Conservation (phyloP, 371 early-diverging fungal species). For the Syncephalis plumigaleata region DNA sequence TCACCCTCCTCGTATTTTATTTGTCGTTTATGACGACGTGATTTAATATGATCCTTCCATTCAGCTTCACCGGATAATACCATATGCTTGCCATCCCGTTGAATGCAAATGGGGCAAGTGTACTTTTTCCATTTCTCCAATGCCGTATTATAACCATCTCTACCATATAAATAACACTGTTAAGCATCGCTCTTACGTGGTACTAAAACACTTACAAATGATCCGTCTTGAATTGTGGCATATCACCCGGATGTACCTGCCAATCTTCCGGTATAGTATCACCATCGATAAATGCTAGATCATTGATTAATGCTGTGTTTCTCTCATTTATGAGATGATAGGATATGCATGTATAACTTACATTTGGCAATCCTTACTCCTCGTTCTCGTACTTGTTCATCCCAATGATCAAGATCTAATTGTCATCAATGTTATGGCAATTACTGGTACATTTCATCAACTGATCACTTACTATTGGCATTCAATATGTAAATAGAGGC, state of each 20-base stretch:
- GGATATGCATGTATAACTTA: no score
- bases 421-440: neutral
- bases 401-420: constrained; percentile 10
- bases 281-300: neutral
- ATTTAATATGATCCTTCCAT: constrained; percentile 41
- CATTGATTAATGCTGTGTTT: no score
- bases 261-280: constrained; percentile 16
- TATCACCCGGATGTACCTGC: constrained; percentile 13
- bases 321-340: no score
- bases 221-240: constrained; percentile 19
- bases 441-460: neutral
- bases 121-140: constrained; percentile 39
- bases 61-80: constrained; percentile 47
- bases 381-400: constrained; percentile 3
- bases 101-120: constrained; percentile 37
- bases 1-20: neutral
- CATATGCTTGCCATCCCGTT: constrained; percentile 13
- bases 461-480: neutral
- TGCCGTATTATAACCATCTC: constrained; percentile 16
- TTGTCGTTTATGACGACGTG: constrained; percentile 35
- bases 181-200: neutral
- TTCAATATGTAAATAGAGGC: neutral
- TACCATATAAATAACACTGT: neutral
- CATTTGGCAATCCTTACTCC: constrained; percentile 9
- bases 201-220: neutral